Base-by-base conservation (phyloP, 805 yeast genomes). In the Metschnikowia koreensis region DNA sequence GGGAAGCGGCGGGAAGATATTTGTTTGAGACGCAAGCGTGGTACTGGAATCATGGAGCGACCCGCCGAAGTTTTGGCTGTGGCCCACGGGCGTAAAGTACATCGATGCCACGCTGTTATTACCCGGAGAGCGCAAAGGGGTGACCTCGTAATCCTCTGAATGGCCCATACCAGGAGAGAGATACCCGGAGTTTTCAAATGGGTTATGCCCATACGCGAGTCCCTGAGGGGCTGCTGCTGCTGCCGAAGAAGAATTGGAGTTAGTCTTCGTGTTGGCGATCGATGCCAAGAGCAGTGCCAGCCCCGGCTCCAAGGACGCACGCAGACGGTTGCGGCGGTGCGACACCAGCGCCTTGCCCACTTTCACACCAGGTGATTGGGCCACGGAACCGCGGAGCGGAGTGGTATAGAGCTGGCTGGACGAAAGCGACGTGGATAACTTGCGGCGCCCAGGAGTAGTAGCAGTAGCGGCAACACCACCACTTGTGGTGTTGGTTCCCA, bases 401-500 rank as follows among this genome's bases (percentile, higher is more conserved):
- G 79, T 76, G 15, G 66, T 59, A 51, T 65, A 60, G 49, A 55
- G 53, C 44, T 57, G 56, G 27, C 57, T 51, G 54, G 74, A 63
- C 39, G 70, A 60, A 42, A 74, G 56, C 51, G 75, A 66, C 40
- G 69, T 57, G 55, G 74, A 64, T 61, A 69, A 66, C 44, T 66
- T 68, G 51, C 77, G 60, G 26, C 70, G 61, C 17, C 72, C 59
- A 1, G 79, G 77, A 7, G 77, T 74, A 37, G 70, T 60, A 38
- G 60, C 52, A 11, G 45, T 17, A n/a, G 51, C 47, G 6, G 12
- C 13, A 31, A 12, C 34, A 31, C 34, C 34, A 31, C 34, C 34
- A 12, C 34, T 6, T 2, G 12, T 12, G 6, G 13, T 12, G 34
- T 12, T 12, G 34, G 10, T 31, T 10, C 34, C 34, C 3, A 10